Evolutionary conservation across 164 flowering plant genomes (phyloP), one percentile per base, ranked within the genome.

Genomic region (Echeveria elegans): DNA sequence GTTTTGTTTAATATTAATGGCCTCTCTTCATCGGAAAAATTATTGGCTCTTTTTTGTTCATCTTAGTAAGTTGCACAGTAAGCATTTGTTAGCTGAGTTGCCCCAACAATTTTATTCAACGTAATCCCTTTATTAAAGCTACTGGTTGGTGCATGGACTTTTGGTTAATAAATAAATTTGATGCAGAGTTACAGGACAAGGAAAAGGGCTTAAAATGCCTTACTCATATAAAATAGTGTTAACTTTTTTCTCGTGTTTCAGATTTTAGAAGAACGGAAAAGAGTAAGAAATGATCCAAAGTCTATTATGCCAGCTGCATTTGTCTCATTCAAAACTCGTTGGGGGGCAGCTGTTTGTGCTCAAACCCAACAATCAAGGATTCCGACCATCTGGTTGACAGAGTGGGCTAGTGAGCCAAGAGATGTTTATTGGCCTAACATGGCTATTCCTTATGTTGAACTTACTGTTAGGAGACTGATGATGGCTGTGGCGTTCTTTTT

Each of bases 321-420:
- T 76, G 88, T 86, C 56, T 86, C 90, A 43, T 86, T 86, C 65
- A 84, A 75, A 78, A 76, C 80, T 38, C 79, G 87, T 63, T 86
- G 90, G 90, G 90, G 84, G 36, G 87, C 90, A 64, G 90, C 90
- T 68, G 88, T 86, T 48, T 86, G 90, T 77, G 90, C 90, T 52
- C 90, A 86, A 66, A 86, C 90, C 68, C 96, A 89, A 66, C 97
- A 92, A 70, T 69, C 85, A 37, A 82, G 88, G 69, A 78, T 89
- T 73, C 98, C 98, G 58, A 88, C 95, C 40, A 6, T 84, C 23
- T 89, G 98, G 98, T 73, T 89, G 47, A 89, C 96, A 14, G 96
- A 82, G 45, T 92, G 98, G 98, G 95, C 98, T 47, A 81, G 96
- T 9, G 95, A 92, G 77, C 96, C 96, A 37, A 82, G 96, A 59